Percentiles rank a stretch among this genome's conserved stretches.
phyloP scores from a whole-genome alignment of 305 asterid species.

The Fraxinus xanthoxyloides region DNA sequence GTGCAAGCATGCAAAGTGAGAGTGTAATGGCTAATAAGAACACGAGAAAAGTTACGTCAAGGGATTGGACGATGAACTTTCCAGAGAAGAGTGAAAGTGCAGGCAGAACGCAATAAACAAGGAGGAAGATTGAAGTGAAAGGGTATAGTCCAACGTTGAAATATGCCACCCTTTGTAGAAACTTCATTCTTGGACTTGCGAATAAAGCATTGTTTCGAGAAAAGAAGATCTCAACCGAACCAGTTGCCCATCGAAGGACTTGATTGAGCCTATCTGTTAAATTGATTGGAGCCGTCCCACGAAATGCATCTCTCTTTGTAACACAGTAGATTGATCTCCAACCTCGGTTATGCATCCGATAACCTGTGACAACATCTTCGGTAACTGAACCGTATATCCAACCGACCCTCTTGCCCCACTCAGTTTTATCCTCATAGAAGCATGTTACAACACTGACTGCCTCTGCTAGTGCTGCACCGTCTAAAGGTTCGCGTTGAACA shows the following conservation, averaged over 20 bases:
- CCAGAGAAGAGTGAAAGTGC: conserved; percentile 90
- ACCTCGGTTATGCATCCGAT: conserved; percentile 85
- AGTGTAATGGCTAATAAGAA: conserved; percentile 63
- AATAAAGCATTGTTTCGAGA: conserved; percentile 81
- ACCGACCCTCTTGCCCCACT: conserved; percentile 89
- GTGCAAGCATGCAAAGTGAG: conserved; percentile 66
- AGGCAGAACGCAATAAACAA: conserved; percentile 74
- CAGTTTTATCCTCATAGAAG: conserved; percentile 87
- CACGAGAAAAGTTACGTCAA: conserved; percentile 58
- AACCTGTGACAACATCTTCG: conserved; percentile 88
- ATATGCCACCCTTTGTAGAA: conserved; percentile 76
- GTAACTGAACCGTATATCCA: conserved; percentile 96
- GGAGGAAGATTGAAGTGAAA: conserved; percentile 74
- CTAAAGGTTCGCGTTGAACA: conserved; percentile 83
- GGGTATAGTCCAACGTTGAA: conserved; percentile 91
- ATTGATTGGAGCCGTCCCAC: conserved; percentile 93
- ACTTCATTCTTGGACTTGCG: conserved; percentile 79
- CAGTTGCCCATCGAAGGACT: conserved; percentile 96
- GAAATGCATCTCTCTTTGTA: conserved; percentile 73
- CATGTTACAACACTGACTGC: conserved; percentile 81
- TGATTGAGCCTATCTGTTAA: conserved; percentile 80
- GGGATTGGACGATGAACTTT: conserved; percentile 72
- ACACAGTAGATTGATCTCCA: conserved; percentile 90
- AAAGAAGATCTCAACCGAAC: conserved; percentile 89
- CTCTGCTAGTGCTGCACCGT: conserved; percentile 76